Conservation (phyloP, 1,139 yeast genomes). For the Saccharomycopsis phalli region DNA sequence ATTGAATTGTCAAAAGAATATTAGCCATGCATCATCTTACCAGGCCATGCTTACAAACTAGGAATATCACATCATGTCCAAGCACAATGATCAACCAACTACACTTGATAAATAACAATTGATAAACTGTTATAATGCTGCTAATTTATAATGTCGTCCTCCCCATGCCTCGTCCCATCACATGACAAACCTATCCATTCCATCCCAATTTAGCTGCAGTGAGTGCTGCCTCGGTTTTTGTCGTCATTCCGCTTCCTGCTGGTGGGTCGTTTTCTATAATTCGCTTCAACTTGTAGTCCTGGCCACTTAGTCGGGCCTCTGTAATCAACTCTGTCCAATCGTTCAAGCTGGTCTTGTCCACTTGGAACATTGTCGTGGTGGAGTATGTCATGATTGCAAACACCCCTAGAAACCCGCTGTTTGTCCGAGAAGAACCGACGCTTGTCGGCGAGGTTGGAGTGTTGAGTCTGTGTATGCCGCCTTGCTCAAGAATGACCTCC, state of each 20-base stretch:
- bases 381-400: conserved; percentile 45
- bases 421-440: conserved; percentile 29
- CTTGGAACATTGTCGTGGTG: conserved; percentile 47
- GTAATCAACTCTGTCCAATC: conserved; percentile 51
- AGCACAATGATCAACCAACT: too few species aligned
- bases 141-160: too few species aligned
- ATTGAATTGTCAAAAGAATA: too few species aligned
- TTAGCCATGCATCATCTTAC: too few species aligned
- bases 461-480: conserved; percentile 22
- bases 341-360: conserved; percentile 43
- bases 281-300: conserved; percentile 32
- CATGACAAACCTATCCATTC: neutral
- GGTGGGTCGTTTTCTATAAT: conserved; percentile 27
- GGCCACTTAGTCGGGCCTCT: conserved; percentile 38
- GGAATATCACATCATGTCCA: too few species aligned
- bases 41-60: too few species aligned
- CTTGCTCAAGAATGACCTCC: conserved; percentile 36
- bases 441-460: conserved; percentile 16
- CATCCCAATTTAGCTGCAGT: conserved; percentile 27
- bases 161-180: too few species aligned
- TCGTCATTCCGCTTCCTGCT: conserved; percentile 26
- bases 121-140: too few species aligned
- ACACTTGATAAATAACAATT: too few species aligned
- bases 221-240: conserved; percentile 27
- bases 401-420: conserved; percentile 28